Conservation (phyloP, 371 early-diverging fungal genomes). For the Dinochytrium kinnereticum region DNA sequence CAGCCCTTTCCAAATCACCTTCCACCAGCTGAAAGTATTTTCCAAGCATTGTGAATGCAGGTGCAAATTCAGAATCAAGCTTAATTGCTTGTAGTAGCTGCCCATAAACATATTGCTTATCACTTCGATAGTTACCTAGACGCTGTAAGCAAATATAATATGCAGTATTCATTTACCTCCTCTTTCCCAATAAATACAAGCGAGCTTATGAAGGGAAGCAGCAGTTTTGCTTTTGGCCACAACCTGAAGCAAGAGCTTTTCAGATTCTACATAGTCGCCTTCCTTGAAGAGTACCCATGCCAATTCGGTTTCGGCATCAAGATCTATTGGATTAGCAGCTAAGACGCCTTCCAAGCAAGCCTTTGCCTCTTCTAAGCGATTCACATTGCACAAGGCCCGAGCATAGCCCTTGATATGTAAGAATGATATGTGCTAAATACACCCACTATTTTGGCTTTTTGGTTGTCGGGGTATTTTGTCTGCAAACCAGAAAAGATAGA, state of each 20-base stretch:
- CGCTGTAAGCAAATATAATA: not conserved
- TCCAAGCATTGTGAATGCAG: conserved; percentile 80
- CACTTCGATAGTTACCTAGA: conserved; percentile 49
- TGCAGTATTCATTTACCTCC: conserved; percentile 57
- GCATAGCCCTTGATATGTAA: conserved; percentile 41
- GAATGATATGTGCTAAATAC: not conserved
- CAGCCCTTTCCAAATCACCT: conserved; percentile 68
- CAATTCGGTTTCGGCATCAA: conserved; percentile 50
- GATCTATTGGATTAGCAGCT: conserved; percentile 53
- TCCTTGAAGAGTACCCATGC: conserved; percentile 66
- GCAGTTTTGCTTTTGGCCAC: conserved; percentile 55
- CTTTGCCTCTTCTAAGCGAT: conserved; percentile 60
- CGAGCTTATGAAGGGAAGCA: conserved; percentile 69
- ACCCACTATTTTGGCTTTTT: not conserved
- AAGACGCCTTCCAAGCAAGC: conserved; percentile 58
- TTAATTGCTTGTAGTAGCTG: conserved; percentile 78
- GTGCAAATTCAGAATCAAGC: conserved; percentile 66
- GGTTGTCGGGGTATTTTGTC: not conserved
- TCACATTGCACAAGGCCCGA: conserved; percentile 34
- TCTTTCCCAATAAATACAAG: conserved; percentile 80
- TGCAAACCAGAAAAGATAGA: not conserved
- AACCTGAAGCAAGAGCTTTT: conserved; percentile 60
- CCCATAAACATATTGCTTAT: conserved; percentile 66
- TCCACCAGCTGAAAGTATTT: conserved; percentile 75
- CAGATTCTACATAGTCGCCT: conserved; percentile 61